These are phyloP conservation scores for Celoporthe dispersa DNA, from an alignment of 2,329 filamentous ascomycete species.

Conservation along the genomic window DNA sequence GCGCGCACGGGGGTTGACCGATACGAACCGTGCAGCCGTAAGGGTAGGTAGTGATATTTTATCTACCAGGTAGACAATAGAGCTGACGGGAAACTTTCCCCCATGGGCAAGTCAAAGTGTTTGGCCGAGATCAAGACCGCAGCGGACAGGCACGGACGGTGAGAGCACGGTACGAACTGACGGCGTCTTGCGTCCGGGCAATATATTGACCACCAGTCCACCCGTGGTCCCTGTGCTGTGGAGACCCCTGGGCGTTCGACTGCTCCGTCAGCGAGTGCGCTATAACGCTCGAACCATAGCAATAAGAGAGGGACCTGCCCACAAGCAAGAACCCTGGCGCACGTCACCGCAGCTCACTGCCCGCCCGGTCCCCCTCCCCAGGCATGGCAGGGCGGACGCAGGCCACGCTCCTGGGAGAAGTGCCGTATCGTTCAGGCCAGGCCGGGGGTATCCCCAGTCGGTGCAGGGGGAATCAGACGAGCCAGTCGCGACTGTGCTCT, in stretches of 20 bases:
- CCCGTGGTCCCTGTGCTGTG: slow-evolving; percentile 17
- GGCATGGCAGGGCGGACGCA: background rate
- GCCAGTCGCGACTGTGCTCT: slow-evolving; percentile 25
- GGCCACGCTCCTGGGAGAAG: slow-evolving; percentile 14
- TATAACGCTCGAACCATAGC: background rate
- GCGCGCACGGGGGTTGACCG: background rate
- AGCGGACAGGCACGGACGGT: slow-evolving; percentile 25
- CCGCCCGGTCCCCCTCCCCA: too few species aligned
- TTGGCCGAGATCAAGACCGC: background rate
- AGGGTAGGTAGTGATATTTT: background rate
- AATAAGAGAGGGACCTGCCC: slow-evolving; percentile 14
- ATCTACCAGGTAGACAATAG: background rate
- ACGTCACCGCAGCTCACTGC: background rate
- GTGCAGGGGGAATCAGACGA: slow-evolving; percentile 5
- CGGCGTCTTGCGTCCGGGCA: too few species aligned
- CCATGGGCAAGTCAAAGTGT: background rate
- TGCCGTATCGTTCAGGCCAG: slow-evolving; percentile 17
- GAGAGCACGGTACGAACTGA: too few species aligned
- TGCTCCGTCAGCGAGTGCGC: slow-evolving; percentile 12
- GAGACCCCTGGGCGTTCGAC: slow-evolving; percentile 17
- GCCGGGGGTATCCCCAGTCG: slow-evolving; percentile 17
- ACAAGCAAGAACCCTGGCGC: slow-evolving; percentile 16
- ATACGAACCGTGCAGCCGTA: background rate
- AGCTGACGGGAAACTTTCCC: background rate
- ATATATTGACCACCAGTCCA: slow-evolving; percentile 4